Base-by-base conservation (phyloP, 208 protist genomes). In the Trypanosoma lewisi region DNA sequence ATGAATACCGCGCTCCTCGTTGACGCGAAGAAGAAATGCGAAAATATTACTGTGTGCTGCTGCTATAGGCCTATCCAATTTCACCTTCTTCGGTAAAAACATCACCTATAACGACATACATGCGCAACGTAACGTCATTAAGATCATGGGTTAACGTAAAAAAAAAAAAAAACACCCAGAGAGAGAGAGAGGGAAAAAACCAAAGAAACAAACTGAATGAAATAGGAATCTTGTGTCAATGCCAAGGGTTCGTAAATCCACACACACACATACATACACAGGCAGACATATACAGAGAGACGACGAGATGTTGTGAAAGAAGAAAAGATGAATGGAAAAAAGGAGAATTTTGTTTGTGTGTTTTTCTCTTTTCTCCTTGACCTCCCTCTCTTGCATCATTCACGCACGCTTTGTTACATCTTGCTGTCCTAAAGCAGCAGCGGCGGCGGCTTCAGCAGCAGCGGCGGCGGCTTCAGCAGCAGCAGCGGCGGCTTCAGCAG, bases 41-140 rank as follows among this genome's bases (percentile, higher is more conserved):
- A 98, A 98, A 2, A 98, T 80, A 4, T 75, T 74, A 51, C 83
- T 49, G 63, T 97, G 92, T 0, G 68, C 61, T 1, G 73, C 69
- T 9, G 73, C 77, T 57, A 96, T 80, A 31, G 70, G 60, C 19
- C 70, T 66, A 17, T 82, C 72, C 27, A 94, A 53, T 5, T 37
- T 57, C 17, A 77, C 44, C 19, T 55, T 51, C 27, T 66, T 72
- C 4, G 86, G 85, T 17, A 78, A 70, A 65, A 41, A 49, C 68
- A 83, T 76, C 39, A 12, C 31, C 48, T 61, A 17, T 28, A 63
- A 57, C 53, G 47, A 39, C 6, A 33, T 19, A 21, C 31, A 57
- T 31, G 25, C 19, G 21, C 21, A 19, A 52, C 0, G 28, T n/a
- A 14, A 45, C 9, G 19, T 8, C 21, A 37, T 11, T 7, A 11